phyloP scores from a whole-genome alignment of 148 eudicot species.

The Diospyros lotus region DNA sequence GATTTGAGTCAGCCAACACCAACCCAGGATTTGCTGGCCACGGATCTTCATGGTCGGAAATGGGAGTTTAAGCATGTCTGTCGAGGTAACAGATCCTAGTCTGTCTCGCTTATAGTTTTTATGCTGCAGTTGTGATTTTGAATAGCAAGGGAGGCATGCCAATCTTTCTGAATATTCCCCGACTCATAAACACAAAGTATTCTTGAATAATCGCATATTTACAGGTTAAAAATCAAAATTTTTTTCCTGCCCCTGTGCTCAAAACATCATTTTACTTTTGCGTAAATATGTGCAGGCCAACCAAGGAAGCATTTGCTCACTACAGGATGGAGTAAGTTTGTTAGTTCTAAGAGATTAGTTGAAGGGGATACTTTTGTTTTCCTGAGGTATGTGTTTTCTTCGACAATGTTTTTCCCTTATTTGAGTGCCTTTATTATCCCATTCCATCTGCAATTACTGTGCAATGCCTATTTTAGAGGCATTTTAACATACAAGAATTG shows the following conservation, averaged over 20 bases:
- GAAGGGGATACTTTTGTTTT: slow-evolving; percentile 91
- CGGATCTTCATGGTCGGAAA: slow-evolving; percentile 74
- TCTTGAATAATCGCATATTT: too few species aligned
- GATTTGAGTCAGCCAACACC: slow-evolving; percentile 83
- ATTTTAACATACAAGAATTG: neutral
- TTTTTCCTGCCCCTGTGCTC: too few species aligned
- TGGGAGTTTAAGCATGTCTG: slow-evolving; percentile 94
- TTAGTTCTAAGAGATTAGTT: slow-evolving; percentile 79
- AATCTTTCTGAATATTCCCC: neutral
- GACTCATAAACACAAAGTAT: neutral
- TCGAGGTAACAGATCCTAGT: slow-evolving; percentile 51
- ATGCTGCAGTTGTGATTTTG: too few species aligned
- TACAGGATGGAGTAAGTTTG: slow-evolving; percentile 98
- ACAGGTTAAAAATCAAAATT: too few species aligned
- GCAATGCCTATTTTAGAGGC: neutral
- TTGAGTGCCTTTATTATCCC: too few species aligned
- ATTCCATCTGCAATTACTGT: neutral
- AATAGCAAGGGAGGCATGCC: neutral
- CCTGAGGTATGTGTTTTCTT: slow-evolving; percentile 47
- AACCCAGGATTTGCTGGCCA: slow-evolving; percentile 77
- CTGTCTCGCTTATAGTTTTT: neutral
- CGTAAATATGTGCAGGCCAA: slow-evolving; percentile 45
- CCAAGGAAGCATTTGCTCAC: slow-evolving; percentile 91
- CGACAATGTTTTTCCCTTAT: neutral
- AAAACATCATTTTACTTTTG: too few species aligned